Evolutionary conservation across 73 alveolate genomes (phyloP), one percentile per base, ranked within the genome.

Genomic region (Durusdinium trenchii): DNA sequence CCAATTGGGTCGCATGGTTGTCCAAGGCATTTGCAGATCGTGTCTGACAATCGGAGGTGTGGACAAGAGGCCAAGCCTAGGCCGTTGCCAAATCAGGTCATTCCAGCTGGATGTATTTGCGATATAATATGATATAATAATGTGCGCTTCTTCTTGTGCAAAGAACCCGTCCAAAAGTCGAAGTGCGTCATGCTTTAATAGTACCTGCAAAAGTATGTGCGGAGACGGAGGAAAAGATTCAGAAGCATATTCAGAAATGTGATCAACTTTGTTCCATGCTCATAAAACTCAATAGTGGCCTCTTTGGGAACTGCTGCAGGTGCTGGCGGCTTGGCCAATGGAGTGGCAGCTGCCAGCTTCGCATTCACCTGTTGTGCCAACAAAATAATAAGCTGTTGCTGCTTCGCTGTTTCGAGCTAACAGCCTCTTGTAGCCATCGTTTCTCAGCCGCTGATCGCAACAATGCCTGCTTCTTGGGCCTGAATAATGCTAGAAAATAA

Each of bases 41-140:
- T 52, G 10, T 45, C 40, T 64, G 57, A 54, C 89, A 91, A 48
- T 91, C 87, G 20, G 97, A 76, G 14, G 69, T 78, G n/a, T 91
- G 97, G 52, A 91, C 97, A 69, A 91, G 36, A 40, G 97, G 97
- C 97, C 97, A 91, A 35, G 97, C 97, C 97, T 91, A n/a, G n/a
- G n/a, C n/a, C n/a, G n/a, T n/a, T n/a, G n/a, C n/a, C n/a, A n/a
- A n/a, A n/a, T n/a, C n/a, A n/a, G n/a, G n/a, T n/a, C n/a, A n/a
- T n/a, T n/a, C n/a, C 18, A 30, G 75, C 10, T 7, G 2, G 43
- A 42, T 3, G 47, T 36, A 30, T 9, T 48, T 28, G 50, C 50
- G 48, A 20, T 0, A 23, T 43, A 3, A 54, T 10, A 10, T 40
- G 87, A 36, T 5, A 6, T 9, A 18, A 6, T 35, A 60, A 60